Base-by-base conservation (phyloP, 2,329 filamentous ascomycete genomes). In the Aplosporella prunicola region DNA sequence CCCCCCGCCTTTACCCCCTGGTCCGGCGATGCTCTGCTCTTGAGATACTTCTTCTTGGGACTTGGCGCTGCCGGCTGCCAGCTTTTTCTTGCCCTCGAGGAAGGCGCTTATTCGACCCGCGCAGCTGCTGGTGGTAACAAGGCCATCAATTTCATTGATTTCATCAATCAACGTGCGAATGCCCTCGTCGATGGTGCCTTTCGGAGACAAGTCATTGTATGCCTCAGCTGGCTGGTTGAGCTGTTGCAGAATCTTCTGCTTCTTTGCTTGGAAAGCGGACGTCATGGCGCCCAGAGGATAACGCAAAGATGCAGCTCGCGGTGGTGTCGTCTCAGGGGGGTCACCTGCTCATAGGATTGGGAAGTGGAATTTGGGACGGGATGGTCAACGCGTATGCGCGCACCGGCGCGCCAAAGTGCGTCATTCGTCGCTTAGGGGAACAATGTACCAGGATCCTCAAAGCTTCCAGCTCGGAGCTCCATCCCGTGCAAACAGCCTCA, bases 91-190 rank as follows among this genome's bases (percentile, higher is more conserved):
- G 1, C 88, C 88, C 62, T 95, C 89, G 1, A 93, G 66, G 52
- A 93, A 96, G 4, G 95, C 82, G 46, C 82, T 88, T 31, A 93
- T 74, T 35, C 89, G 71, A 1, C 89, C 89, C 2, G 86, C 83
- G 57, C 89, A 96, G 59, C 87, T 94, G 61, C 87, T 94, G 3
- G 88, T 95, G 2, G 89, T 95, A 22, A 93, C 86, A 26, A 88
- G 73, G 2, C 84, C 86, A 1, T 78, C 72, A 5, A 80, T 54
- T 1, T 51, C 57, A 59, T 96, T 96, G 56, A 96, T 80, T 47
- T 82, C 76, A 34, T 72, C 69, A 43, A 96, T 87, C 37, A 95
- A 66, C 15, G 78, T 70, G 31, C 80, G 73, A 47, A 96, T 87
- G 1, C 78, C 81, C 32, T 66, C 74, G 57, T 96, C 89, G 14